phyloP scores from a whole-genome alignment of 495 filamentous ascomycete genomes.

The Gamarada debralockiae region DNA sequence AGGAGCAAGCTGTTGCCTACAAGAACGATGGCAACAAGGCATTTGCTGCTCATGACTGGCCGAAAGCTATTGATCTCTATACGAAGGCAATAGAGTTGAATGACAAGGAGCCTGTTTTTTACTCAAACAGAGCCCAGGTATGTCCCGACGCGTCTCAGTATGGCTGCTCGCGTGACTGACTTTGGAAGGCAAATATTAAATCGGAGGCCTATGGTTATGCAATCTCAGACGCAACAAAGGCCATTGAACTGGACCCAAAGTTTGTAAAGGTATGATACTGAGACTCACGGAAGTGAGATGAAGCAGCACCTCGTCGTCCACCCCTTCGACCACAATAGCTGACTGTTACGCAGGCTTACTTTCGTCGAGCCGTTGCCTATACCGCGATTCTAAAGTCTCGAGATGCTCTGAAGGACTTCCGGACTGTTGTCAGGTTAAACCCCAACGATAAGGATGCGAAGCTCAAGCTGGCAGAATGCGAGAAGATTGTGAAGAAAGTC shows the following conservation, averaged over 20 bases:
- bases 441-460: slow-evolving; percentile 87
- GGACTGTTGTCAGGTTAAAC: slow-evolving; percentile 79
- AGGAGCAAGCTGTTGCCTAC: slow-evolving; percentile 69
- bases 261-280: slow-evolving; percentile 68
- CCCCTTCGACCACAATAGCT: no score
- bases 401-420: slow-evolving; percentile 90
- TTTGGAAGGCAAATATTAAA: slow-evolving; percentile 80
- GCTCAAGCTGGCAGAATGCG: slow-evolving; percentile 82
- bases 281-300: background rate
- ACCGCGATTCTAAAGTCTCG: slow-evolving; percentile 83
- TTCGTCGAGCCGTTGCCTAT: slow-evolving; percentile 85
- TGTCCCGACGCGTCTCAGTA: slow-evolving; percentile 20
- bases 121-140: slow-evolving; percentile 92
- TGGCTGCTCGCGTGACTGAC: slow-evolving; percentile 45
- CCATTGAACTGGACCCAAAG: slow-evolving; percentile 83
- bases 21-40: slow-evolving; percentile 96
- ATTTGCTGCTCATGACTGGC: slow-evolving; percentile 86
- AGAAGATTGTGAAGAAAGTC: slow-evolving; percentile 84
- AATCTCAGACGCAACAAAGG: slow-evolving; percentile 88
- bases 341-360: slow-evolving; percentile 68
- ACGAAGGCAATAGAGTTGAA: slow-evolving; percentile 85
- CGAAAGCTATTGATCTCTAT: slow-evolving; percentile 78
- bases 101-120: slow-evolving; percentile 81
- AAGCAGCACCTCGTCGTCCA: no score
- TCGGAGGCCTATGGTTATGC: slow-evolving; percentile 92